phyloP scores from a whole-genome alignment of 2,329 filamentous ascomycete species.

The Harringtonia aguacate region DNA sequence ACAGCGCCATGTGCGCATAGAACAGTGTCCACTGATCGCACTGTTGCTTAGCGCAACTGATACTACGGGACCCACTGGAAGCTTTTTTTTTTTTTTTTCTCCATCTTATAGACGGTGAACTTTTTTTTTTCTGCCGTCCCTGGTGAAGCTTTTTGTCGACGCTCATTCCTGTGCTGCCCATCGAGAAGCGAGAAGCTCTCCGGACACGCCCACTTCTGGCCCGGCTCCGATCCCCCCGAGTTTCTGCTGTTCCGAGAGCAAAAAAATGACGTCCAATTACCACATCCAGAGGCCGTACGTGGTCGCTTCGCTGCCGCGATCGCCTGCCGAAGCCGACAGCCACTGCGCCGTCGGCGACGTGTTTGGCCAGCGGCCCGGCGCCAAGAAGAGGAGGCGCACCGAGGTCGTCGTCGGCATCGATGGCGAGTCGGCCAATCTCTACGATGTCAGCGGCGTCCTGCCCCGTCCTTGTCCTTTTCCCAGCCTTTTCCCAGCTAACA shows the following conservation, averaged over 20 bases:
- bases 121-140: conserved; percentile 14
- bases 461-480: neutral
- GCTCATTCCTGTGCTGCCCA: conserved; percentile 1
- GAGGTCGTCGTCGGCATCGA: conserved; percentile 53
- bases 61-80: conserved; percentile 4
- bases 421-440: conserved; percentile 55
- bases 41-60: conserved; percentile 3
- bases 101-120: neutral
- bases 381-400: conserved; percentile 51
- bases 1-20: conserved; percentile 1
- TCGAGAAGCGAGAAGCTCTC: too few relatives aligned
- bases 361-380: conserved; percentile 42
- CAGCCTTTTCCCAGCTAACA: conserved; percentile 9
- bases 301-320: conserved; percentile 46
- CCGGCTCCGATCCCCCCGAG: neutral
- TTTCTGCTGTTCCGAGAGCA: neutral
- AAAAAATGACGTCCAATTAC: conserved; percentile 45
- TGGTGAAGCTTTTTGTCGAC: conserved; percentile 5
- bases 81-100: conserved; percentile 9
- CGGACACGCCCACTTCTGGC: neutral
- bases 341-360: conserved; percentile 50
- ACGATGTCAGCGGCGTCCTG: conserved; percentile 38
- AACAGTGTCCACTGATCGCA: neutral
- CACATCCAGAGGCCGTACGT: conserved; percentile 55
- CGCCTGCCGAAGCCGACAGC: conserved; percentile 40